Evolutionary conservation across 345 rosid genomes (phyloP).

Genomic region (Hypericum perforatum): DNA sequence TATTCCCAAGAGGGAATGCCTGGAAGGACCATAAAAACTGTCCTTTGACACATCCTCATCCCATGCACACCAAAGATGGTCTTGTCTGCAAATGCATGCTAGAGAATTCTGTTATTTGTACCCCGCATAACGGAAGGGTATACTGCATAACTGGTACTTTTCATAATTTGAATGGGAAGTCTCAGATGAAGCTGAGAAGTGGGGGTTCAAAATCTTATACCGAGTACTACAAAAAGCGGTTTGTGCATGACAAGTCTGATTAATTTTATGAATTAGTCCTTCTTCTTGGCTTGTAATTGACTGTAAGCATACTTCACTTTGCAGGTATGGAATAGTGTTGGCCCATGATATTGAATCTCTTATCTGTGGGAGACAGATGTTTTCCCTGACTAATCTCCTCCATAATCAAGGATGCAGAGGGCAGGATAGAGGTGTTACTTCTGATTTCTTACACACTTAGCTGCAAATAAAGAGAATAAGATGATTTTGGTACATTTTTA

Average conservation of each 20-base stretch:
- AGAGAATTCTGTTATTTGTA: slow-evolving; percentile 50
- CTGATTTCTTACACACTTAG: neutral
- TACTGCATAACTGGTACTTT: slow-evolving; percentile 46
- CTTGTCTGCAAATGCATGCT: slow-evolving; percentile 38
- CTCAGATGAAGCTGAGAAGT: slow-evolving; percentile 33
- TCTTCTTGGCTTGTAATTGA: no score
- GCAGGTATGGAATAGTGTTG: no score
- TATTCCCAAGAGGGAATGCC: slow-evolving; percentile 16
- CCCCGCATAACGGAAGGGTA: slow-evolving; percentile 59
- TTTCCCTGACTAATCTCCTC: no score
- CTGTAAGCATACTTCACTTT: no score
- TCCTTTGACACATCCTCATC: slow-evolving; percentile 18
- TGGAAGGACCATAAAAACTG: slow-evolving; percentile 20
- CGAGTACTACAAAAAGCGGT: slow-evolving; percentile 47
- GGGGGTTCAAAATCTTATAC: slow-evolving; percentile 37
- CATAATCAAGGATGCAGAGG: no score
- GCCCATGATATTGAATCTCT: no score
- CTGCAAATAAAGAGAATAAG: slow-evolving; percentile 26
- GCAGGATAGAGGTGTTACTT: no score
- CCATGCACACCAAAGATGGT: slow-evolving; percentile 42
- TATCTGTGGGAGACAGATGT: no score
- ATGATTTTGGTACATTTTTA: no score
- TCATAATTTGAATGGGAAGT: slow-evolving; percentile 40
- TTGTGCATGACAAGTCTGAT: neutral
- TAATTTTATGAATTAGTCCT: no score